Base-by-base conservation (phyloP, 1,284 basidiomycete species). In the Volvariella surrecta region DNA sequence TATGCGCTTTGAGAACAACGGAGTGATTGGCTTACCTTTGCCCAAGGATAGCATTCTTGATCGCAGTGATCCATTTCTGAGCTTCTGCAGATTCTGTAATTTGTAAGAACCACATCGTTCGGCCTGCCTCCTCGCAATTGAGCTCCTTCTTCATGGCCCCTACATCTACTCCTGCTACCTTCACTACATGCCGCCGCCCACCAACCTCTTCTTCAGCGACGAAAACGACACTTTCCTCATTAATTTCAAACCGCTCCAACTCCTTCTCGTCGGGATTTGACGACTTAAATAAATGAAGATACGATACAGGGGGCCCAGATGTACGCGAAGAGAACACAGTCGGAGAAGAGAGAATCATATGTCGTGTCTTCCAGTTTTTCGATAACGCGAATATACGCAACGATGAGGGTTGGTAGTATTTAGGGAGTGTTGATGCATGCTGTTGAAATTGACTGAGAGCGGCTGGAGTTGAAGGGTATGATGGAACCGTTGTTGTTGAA, bases 231-330 rank as follows among this genome's bases (percentile, higher is more conserved):
- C 79, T 84, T 35, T 81, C 73, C 52, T 84, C 81, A 45, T 79
- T 79, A 49, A 88, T 82, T 54, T 80, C 77, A 21, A 88, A 58
- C 37, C 84, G 66, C 57, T 88, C 82, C 4, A 85, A 48, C 58
- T 88, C 85, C 38, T 64, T 72, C 44, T 85, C 82, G 15, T 80
- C 76, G 9, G 66, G 56, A 3, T 64, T 61, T 1, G 68, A 53
- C 8, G 69, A 67, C 55, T 84, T 84, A 66, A 88, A 88, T 24
- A 88, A 56, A 56, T 88, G 84, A 22, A 87, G 61, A 56, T 83
- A 78, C 7, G 76, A 81, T 31, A 68, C 61, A 37, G 59, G 55
- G 28, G 66, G 67, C 42, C 54, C 56, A 21, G 56, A 55, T 32
- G 57, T 53, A 45, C 60, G 51, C 19, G 60, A 52, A 42, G 60